Conservation (phyloP, 441 rosid species). For the Populus tomentosa region DNA sequence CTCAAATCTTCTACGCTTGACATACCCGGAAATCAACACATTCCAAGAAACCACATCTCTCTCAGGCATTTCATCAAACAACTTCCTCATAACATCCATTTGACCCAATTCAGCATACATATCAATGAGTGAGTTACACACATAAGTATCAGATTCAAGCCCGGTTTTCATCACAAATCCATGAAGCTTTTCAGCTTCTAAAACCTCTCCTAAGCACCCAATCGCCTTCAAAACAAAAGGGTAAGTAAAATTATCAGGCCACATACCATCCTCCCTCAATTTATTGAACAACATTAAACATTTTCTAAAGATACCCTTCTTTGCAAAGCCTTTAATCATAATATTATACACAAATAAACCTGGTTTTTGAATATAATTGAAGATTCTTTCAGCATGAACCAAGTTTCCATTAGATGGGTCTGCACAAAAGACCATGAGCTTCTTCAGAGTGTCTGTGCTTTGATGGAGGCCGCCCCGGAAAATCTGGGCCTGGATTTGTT, state of each 20-base stretch:
- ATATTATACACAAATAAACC: conserved; percentile 40
- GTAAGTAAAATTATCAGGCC: conserved; percentile 62
- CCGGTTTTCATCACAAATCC: conserved; percentile 51
- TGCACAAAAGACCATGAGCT: conserved; percentile 34
- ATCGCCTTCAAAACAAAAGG: conserved; percentile 58
- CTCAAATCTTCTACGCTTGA: conserved; percentile 36
- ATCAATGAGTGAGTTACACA: conserved; percentile 51
- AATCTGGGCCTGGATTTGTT: conserved; percentile 38
- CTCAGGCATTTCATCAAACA: conserved; percentile 64
- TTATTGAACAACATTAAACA: conserved; percentile 35
- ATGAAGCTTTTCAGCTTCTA: conserved; percentile 41
- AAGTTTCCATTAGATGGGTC: conserved; percentile 25
- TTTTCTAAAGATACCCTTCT: conserved; percentile 28
- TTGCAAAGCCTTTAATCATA: conserved; percentile 49
- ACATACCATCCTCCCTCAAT: conserved; percentile 41
- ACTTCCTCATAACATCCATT: conserved; percentile 19
- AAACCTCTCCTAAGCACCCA: conserved; percentile 34
- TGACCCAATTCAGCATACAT: conserved; percentile 46
- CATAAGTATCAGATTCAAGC: conserved; percentile 44
- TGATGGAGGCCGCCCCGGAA: conserved; percentile 36
- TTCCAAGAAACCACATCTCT: conserved; percentile 26
- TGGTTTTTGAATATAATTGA: conserved; percentile 20
- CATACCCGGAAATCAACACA: conserved; percentile 53
- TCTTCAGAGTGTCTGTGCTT: conserved; percentile 24
- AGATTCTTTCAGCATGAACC: conserved; percentile 24